Evolutionary conservation across 495 filamentous ascomycete genomes (phyloP), one percentile per base, ranked within the genome.

Genomic region (Saxophila tyrrhenica): DNA sequence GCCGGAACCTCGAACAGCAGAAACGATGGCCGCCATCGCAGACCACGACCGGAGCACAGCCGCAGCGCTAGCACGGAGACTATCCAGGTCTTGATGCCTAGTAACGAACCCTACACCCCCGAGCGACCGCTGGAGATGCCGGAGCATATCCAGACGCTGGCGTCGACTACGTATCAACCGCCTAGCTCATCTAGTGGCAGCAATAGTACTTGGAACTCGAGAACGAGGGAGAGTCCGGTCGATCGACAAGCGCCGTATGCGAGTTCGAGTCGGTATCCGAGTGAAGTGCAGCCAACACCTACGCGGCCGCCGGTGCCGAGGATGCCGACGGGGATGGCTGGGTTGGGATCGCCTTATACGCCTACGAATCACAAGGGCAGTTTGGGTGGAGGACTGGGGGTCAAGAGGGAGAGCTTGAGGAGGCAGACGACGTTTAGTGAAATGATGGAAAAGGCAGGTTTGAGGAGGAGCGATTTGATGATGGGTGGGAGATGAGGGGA

Each of bases 401-500:
- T 56, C 15, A 15, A 19, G 25, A 13, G 17, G 38, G 57, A 25
- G 50, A 50, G 39, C 22, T 35, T 32, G 38, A 67, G 52, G 43
- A 39, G 59, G 16, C 55, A 76, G 55, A 86, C 81, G 17, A 84
- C 79, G 1, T 86, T 87, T 59, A 75, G 73, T 23, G 76, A 80
- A 56, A 73, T 87, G 70, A 79, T 88, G 70, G 74, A 80, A 58
- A 65, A 70, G 19, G 81, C 76, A 1, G 76, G 73, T 11, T 74
- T 79, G 45, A 70, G 65, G 59, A 66, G 66, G 45, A 62, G 58
- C 23, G 58, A 61, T 32, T 49, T 56, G 58, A 2, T 47, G 8
- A 39, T 52, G 24, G 55, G 50, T 5, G 17, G 41, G 7, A 16
- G 35, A 16, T 9, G 35, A 9, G 35, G 35, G 35, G 9, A 39